Conservation (phyloP, 2,329 filamentous ascomycete genomes). For the Daldinia sp. region DNA sequence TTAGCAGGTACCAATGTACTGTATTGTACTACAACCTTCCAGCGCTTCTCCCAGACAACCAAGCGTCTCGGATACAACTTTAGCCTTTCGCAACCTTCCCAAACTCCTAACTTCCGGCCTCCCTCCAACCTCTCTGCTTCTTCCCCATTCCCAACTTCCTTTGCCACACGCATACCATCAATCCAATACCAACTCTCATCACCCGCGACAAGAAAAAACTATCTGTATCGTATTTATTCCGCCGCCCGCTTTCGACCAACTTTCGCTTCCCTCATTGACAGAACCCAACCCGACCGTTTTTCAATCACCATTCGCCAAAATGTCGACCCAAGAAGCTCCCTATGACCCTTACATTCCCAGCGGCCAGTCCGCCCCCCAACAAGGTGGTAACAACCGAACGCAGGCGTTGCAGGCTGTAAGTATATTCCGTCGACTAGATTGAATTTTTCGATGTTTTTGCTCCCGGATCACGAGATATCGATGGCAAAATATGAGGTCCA, state of each 20-base stretch:
- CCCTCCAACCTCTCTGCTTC: conserved; percentile 41
- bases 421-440: conserved; percentile 49
- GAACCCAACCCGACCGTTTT: conserved; percentile 21
- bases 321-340: conserved; percentile 71
- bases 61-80: conserved; percentile 43
- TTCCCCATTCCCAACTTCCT: conserved; percentile 35
- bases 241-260: conserved; percentile 15
- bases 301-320: conserved; percentile 52
- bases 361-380: conserved; percentile 64
- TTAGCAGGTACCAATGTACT: too few relatives aligned
- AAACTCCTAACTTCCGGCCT: conserved; percentile 33
- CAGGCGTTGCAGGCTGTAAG: conserved; percentile 87
- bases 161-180: conserved; percentile 38
- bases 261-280: conserved; percentile 17
- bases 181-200: conserved; percentile 28
- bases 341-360: conserved; percentile 92
- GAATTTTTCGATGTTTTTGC: conserved; percentile 33
- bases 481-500: conserved; percentile 26
- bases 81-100: conserved; percentile 40
- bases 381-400: conserved; percentile 65
- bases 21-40: neutral
- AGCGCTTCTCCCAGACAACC: conserved; percentile 30
- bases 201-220: conserved; percentile 22
- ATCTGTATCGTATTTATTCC: conserved; percentile 30
- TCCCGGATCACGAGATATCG: conserved; percentile 16